A percentile compares a stretch with the other conserved stretches of the same genome.
phyloP scores from a whole-genome alignment of 345 rosid genomes.

The Eucalyptus viminalis region DNA sequence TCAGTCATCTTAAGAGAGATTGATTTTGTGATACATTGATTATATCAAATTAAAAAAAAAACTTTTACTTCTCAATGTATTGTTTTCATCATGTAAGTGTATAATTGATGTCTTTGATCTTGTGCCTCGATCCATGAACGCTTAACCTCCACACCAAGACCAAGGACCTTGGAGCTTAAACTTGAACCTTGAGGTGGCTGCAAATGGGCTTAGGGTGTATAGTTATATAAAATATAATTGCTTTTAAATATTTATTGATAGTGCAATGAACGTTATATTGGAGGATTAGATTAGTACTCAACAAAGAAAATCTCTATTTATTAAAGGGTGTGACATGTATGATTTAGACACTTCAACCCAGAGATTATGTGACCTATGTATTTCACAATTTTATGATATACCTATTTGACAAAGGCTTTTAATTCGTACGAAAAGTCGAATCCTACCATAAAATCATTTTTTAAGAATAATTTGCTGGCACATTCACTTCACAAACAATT shows the following conservation, averaged over 20 bases:
- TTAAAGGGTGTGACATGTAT: neutral
- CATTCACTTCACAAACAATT: neutral
- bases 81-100: rapidly evolving
- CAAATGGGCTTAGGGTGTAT: neutral
- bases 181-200: neutral
- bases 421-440: neutral
- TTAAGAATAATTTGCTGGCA: neutral
- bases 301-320: neutral
- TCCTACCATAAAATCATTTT: neutral
- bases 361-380: neutral
- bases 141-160: neutral
- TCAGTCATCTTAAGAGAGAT: neutral
- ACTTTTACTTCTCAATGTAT: neutral
- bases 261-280: neutral
- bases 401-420: neutral
- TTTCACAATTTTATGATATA: neutral
- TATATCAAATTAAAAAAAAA: neutral
- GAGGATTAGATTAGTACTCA: neutral
- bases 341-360: neutral
- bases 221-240: no score
- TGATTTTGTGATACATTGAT: neutral
- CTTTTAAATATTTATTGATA: neutral
- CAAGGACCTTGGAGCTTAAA: neutral
- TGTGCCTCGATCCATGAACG: rapidly evolving
- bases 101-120: neutral